phyloP scores from a whole-genome alignment of 2,329 filamentous ascomycete species.

The Acrocalymma vagum region DNA sequence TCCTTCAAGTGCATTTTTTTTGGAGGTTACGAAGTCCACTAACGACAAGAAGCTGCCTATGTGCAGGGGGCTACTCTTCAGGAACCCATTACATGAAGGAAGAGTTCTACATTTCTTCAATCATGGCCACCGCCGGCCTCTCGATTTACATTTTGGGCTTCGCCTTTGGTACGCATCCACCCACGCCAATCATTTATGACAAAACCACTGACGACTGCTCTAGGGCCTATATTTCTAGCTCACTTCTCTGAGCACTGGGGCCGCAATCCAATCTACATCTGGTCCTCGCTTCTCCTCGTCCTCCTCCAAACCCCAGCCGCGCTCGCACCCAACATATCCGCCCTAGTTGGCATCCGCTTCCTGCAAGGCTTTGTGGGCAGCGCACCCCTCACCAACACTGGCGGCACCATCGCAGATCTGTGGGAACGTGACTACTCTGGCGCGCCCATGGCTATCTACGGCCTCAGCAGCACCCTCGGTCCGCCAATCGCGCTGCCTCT shows the following conservation, averaged over 20 bases:
- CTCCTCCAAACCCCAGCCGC: conserved; percentile 36
- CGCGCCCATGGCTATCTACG: conserved; percentile 58
- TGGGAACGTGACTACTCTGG: conserved; percentile 43
- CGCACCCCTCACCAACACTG: conserved; percentile 56
- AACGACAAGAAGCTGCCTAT: conserved; percentile 5
- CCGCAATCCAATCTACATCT: conserved; percentile 36
- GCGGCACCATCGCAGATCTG: conserved; percentile 67
- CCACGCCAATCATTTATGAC: too few species aligned
- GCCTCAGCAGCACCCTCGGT: conserved; percentile 62
- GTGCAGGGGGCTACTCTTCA: conserved; percentile 58
- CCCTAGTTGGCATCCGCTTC: conserved; percentile 57
- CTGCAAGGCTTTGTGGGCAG: conserved; percentile 57
- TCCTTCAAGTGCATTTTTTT: not conserved
- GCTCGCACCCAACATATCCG: conserved; percentile 54
- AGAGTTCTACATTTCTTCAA: conserved; percentile 51
- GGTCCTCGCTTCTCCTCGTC: conserved; percentile 33
- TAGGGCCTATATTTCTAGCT: conserved; percentile 37
- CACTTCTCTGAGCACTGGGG: conserved; percentile 58
- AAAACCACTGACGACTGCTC: not conserved
- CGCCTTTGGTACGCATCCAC: conserved; percentile 51
- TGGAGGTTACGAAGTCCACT: not conserved
- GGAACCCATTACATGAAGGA: conserved; percentile 60
- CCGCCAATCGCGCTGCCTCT: conserved; percentile 63
- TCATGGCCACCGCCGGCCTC: conserved; percentile 55
- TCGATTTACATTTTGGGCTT: conserved; percentile 56